phyloP scores from a whole-genome alignment of 2,329 filamentous ascomycete genomes.

The Sphaerulina populicola region DNA sequence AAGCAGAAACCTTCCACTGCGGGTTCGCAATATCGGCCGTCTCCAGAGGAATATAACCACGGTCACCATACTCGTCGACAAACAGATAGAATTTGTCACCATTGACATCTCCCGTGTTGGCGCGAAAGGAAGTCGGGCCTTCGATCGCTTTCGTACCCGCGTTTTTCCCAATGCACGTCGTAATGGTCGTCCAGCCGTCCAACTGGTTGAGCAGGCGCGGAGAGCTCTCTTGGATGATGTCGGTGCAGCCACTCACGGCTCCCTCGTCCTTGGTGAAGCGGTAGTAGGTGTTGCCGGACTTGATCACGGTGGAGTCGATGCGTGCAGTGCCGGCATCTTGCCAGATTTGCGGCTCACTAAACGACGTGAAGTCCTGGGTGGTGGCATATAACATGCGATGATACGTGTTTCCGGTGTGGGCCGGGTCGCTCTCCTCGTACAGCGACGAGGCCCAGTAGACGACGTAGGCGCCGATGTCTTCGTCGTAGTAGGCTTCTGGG shows the following conservation, averaged over 20 bases:
- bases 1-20: conserved; percentile 41
- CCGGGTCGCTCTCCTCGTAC: conserved; percentile 43
- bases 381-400: conserved; percentile 52
- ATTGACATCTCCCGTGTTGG: conserved; percentile 44
- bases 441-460: conserved; percentile 44
- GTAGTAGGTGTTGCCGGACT: conserved; percentile 39
- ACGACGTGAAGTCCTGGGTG: conserved; percentile 49
- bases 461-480: conserved; percentile 39
- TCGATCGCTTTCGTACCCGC: conserved; percentile 46
- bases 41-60: conserved; percentile 49
- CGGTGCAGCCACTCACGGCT: conserved; percentile 43
- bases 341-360: conserved; percentile 45
- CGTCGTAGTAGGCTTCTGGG: conserved; percentile 49
- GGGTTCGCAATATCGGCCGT: conserved; percentile 45
- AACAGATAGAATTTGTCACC: conserved; percentile 51
- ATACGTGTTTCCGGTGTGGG: conserved; percentile 45
- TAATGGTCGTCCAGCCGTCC: conserved; percentile 39
- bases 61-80: conserved; percentile 46
- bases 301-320: conserved; percentile 47
- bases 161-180: conserved; percentile 45
- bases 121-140: conserved; percentile 46
- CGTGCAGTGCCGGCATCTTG: conserved; percentile 46
- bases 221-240: conserved; percentile 49
- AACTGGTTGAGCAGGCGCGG: conserved; percentile 37
- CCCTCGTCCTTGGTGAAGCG: conserved; percentile 51